Evolutionary conservation across 371 early-diverging fungal species (phyloP).

Genomic region (Lichtheimia ramosa): DNA sequence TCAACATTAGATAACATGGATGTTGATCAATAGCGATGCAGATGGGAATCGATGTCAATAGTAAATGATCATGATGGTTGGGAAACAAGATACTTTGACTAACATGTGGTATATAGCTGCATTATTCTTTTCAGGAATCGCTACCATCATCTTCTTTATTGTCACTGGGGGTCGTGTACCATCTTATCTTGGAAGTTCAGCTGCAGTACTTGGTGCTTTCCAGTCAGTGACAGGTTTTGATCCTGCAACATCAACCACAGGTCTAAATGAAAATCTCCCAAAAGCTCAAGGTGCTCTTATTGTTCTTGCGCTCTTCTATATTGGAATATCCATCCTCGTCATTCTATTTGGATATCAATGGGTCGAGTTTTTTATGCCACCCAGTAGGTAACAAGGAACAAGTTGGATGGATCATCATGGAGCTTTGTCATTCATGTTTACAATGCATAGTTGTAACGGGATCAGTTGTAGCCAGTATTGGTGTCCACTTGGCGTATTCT

Average conservation of each 20-base stretch:
- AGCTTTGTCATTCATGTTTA: too few species aligned
- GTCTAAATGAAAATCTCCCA: conserved; percentile 23
- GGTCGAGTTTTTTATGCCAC: conserved; percentile 60
- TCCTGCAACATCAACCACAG: conserved; percentile 12
- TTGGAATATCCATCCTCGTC: conserved; percentile 42
- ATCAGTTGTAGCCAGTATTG: conserved; percentile 58
- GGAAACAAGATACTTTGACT: neutral
- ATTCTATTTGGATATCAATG: conserved; percentile 47
- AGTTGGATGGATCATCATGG: too few species aligned
- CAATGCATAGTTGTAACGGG: conserved; percentile 48
- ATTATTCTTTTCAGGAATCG: conserved; percentile 58
- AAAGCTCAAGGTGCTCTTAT: conserved; percentile 59
- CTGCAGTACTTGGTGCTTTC: conserved; percentile 56
- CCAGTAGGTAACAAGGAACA: conserved; percentile 32
- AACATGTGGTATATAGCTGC: conserved; percentile 30
- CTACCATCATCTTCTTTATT: conserved; percentile 58
- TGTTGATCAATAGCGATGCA: conserved; percentile 30
- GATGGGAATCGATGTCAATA: conserved; percentile 59
- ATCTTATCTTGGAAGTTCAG: conserved; percentile 59
- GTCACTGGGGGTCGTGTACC: conserved; percentile 60
- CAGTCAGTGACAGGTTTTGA: conserved; percentile 53
- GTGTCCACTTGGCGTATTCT: conserved; percentile 50
- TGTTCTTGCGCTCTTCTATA: conserved; percentile 49
- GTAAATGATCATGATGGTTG: conserved; percentile 18
- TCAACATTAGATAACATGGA: too few species aligned